These are phyloP conservation scores for Pyricularia sp. DNA, from an alignment of 2,329 filamentous ascomycete species.

Conservation along the genomic window DNA sequence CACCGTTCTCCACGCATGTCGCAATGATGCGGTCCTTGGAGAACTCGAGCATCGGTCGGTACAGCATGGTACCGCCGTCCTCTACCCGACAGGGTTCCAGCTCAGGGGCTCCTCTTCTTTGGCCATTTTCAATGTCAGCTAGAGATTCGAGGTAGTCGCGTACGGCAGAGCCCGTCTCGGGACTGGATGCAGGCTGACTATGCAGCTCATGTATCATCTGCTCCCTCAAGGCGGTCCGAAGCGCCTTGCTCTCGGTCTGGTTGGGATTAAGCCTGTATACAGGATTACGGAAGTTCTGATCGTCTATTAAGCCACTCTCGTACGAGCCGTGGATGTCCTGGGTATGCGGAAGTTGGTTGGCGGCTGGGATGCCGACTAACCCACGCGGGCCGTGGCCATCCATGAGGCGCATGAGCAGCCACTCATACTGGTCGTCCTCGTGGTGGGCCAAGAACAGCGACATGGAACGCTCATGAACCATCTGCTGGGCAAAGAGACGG, in stretches of 20 bases:
- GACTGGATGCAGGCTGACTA: not conserved
- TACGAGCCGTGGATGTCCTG: constrained; percentile 63
- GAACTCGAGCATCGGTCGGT: constrained; percentile 62
- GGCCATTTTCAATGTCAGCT: constrained; percentile 8
- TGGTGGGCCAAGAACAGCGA: constrained; percentile 78
- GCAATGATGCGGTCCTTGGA: constrained; percentile 64
- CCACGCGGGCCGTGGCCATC: constrained; percentile 60
- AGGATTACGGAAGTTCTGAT: constrained; percentile 26
- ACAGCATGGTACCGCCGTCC: constrained; percentile 54
- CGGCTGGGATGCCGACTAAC: constrained; percentile 57
- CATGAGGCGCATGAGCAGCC: constrained; percentile 69
- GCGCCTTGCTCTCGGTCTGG: constrained; percentile 1
- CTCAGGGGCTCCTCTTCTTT: constrained; percentile 12
- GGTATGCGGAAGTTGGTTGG: constrained; percentile 74
- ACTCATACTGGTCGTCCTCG: constrained; percentile 84
- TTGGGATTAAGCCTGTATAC: constrained; percentile 17
- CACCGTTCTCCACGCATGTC: constrained; percentile 58
- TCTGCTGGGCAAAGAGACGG: constrained; percentile 55
- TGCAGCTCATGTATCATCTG: constrained; percentile 13
- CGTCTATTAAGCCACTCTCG: constrained; percentile 50
- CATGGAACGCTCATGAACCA: constrained; percentile 37
- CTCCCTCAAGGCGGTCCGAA: constrained; percentile 17
- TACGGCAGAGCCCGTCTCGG: constrained; percentile 8
- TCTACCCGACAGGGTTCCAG: constrained; percentile 30
- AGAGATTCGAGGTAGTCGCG: constrained; percentile 15